Conservation (phyloP, 129 eudicot species). For the Flaveria trinervia region DNA sequence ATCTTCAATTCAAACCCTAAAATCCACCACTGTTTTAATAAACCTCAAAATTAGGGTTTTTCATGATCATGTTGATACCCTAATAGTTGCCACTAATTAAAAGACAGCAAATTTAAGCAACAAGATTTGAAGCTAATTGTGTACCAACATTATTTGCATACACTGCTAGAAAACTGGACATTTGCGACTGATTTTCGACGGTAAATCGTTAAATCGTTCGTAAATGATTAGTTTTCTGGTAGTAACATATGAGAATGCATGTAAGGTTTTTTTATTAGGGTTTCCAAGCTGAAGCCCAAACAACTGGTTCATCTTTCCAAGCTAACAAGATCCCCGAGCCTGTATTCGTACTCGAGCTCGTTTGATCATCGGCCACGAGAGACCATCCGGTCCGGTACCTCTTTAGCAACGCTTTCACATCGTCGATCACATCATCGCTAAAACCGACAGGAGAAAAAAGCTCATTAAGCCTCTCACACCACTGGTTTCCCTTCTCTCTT, state of each 20-base stretch:
- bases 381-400: slow-evolving; percentile 78
- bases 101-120: not conserved
- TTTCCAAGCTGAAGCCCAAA: slow-evolving; percentile 91
- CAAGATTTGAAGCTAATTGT: not conserved
- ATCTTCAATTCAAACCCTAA: slow-evolving; percentile 21
- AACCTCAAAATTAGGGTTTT: slow-evolving; percentile 20
- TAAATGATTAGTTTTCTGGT: too few species aligned
- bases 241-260: not conserved
- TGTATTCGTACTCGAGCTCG: slow-evolving; percentile 14
- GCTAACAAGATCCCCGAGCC: slow-evolving; percentile 58
- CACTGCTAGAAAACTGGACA: too few species aligned
- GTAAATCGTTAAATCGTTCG: too few species aligned
- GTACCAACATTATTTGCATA: not conserved
- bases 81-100: not conserved
- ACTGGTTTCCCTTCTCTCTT: slow-evolving; percentile 67
- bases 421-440: slow-evolving; percentile 76
- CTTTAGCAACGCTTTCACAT: slow-evolving; percentile 74
- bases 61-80: slow-evolving; percentile 5
- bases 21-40: not conserved
- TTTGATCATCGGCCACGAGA: slow-evolving; percentile 38
- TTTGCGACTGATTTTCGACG: too few species aligned
- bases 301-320: slow-evolving; percentile 80
- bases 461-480: slow-evolving; percentile 65
- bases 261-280: slow-evolving; percentile 36
- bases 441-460: slow-evolving; percentile 41